Conservation (phyloP, 2,329 filamentous ascomycete genomes). For the Hypoxylon sp. region DNA sequence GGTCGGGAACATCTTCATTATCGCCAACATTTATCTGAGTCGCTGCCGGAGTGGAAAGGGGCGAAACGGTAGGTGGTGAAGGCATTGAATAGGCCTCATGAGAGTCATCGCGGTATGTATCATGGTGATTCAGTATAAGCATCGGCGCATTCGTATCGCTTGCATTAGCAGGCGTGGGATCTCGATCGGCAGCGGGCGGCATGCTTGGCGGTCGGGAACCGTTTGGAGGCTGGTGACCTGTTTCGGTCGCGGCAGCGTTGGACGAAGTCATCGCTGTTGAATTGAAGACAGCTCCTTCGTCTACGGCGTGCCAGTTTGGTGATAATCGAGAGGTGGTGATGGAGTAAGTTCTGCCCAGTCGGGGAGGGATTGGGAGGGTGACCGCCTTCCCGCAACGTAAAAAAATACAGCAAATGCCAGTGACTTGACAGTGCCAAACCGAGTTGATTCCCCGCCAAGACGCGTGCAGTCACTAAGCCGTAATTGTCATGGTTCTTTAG, state of each 20-base stretch:
- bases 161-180: conserved; percentile 22
- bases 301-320: conserved; percentile 50
- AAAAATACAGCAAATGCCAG: conserved; percentile 38
- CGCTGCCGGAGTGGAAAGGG: conserved; percentile 54
- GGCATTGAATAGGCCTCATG: conserved; percentile 47
- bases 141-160: conserved; percentile 44
- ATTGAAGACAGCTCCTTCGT: conserved; percentile 68
- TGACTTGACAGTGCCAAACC: conserved; percentile 33
- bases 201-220: conserved; percentile 31
- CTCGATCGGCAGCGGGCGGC: conserved; percentile 20
- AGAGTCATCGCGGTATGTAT: conserved; percentile 35
- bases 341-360: conserved; percentile 41
- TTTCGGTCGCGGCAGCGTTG: conserved; percentile 58
- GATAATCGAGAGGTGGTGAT: conserved; percentile 21
- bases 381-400: conserved; percentile 38
- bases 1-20: conserved; percentile 44
- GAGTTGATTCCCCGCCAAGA: conserved; percentile 27
- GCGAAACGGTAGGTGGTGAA: conserved; percentile 54
- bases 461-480: conserved; percentile 27
- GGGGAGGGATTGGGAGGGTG: conserved; percentile 44
- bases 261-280: conserved; percentile 73
- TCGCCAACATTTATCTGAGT: conserved; percentile 52
- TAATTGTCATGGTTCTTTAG: conserved; percentile 16
- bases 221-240: conserved; percentile 34
- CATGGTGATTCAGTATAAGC: conserved; percentile 20